Base-by-base conservation (phyloP, 345 rosid species). In the Melaleuca alternifolia region DNA sequence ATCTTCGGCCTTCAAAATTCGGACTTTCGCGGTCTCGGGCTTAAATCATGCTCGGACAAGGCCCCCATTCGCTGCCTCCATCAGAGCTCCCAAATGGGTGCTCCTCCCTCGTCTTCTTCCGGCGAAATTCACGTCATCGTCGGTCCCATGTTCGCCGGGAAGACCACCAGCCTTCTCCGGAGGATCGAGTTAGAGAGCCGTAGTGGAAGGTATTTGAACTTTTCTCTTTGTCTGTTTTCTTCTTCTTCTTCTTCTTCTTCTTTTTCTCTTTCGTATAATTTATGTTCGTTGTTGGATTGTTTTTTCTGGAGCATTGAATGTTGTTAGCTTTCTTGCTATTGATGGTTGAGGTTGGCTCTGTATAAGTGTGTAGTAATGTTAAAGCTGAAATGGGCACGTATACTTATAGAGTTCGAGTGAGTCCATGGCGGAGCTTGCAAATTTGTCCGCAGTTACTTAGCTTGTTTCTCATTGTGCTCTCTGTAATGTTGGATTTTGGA, bases 71-170 rank as follows among this genome's bases (percentile, higher is more conserved):
- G 79, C 79, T 71, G 48, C 79, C 48, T 71, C 46, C 79, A 71
- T 18, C 12, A 5, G 48, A 81, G 81, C n/a, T 50, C 90, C 65
- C 92, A 88, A 16, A 77, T 91, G 11, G 89, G 86, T 28, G 83
- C 91, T 16, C 56, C 90, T 23, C 85, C 51, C 15, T 83, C 92
- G 48, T 21, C 79, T 13, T n/a, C 88, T 30, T 89, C 92, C 50
- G 94, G 98, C 5, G 96, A 94, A 91, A 89, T 94, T 85, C 99
- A 95, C 88, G 98, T 96, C 87, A 93, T 95, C 33, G 93, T 95
- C 16, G 99, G 92, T 44, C 94, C 96, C 28, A 92, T 93, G 96
- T 95, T 94, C 83, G 91, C 98, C 76, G 97, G 94, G 13, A 93
- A 94, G 85, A 95, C 99, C 10, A 94, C 96, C 85, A 88, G 91